These are phyloP conservation scores for Sporothrix curviconia DNA, from an alignment of 2,329 filamentous ascomycete genomes.

Conservation along the genomic window DNA sequence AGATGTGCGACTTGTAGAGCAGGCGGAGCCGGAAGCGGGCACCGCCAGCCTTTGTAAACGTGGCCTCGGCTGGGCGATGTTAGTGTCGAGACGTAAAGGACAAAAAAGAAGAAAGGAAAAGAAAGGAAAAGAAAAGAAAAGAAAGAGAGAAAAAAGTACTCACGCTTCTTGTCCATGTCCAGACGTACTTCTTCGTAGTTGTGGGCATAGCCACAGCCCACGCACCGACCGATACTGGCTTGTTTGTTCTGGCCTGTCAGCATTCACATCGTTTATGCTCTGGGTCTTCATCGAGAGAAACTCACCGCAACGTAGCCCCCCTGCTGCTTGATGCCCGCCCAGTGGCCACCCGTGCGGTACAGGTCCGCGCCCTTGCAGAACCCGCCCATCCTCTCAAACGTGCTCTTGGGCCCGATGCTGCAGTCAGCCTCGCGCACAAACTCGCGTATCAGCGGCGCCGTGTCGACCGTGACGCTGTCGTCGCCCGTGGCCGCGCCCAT, in stretches of 20 bases:
- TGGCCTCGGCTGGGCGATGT: slow-evolving; percentile 27
- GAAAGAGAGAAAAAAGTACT: not conserved
- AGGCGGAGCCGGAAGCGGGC: slow-evolving; percentile 35
- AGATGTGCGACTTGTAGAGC: slow-evolving; percentile 37
- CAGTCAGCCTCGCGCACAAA: slow-evolving; percentile 23
- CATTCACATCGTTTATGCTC: too few species aligned
- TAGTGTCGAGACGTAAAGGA: too few species aligned
- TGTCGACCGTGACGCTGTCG: not conserved
- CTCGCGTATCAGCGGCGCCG: slow-evolving; percentile 12
- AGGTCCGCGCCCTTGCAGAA: slow-evolving; percentile 35
- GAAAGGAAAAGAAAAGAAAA: not conserved
- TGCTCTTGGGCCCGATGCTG: slow-evolving; percentile 31
- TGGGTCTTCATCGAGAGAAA: too few species aligned
- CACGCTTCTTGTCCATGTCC: slow-evolving; percentile 27
- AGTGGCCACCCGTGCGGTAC: slow-evolving; percentile 30
- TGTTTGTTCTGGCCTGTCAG: slow-evolving; percentile 20
- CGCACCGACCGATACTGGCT: slow-evolving; percentile 22
- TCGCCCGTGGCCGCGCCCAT: too few species aligned
- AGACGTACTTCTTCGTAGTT: slow-evolving; percentile 27
- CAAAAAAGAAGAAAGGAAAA: too few species aligned
- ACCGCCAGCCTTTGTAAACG: slow-evolving; percentile 27
- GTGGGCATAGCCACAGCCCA: slow-evolving; percentile 25
- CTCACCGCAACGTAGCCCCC: slow-evolving; percentile 22
- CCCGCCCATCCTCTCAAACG: slow-evolving; percentile 30
- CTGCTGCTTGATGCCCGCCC: slow-evolving; percentile 30